These are phyloP conservation scores for Triticum urartu DNA, from an alignment of 176 grass and related monocot genomes.

Conservation along the genomic window DNA sequence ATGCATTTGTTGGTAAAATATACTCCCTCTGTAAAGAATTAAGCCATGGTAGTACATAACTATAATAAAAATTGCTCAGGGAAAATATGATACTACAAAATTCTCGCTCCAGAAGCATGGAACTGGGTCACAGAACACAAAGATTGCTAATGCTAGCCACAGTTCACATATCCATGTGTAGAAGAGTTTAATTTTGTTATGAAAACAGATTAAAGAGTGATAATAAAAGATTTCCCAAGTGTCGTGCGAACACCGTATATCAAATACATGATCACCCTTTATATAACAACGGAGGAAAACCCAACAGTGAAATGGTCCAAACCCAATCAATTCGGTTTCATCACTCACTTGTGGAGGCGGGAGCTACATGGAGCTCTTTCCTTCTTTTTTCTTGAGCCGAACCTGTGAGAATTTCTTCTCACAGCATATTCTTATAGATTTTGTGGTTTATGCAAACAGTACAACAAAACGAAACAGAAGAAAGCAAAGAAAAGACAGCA, in stretches of 20 bases:
- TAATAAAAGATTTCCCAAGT: neutral
- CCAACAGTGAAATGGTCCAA: neutral
- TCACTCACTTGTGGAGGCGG: neutral
- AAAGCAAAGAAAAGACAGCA: too few relatives aligned
- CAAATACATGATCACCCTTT: neutral
- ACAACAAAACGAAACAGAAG: too few relatives aligned
- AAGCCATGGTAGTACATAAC: neutral
- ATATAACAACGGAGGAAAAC: neutral
- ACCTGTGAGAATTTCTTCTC: too few relatives aligned
- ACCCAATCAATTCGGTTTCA: neutral
- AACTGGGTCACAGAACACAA: neutral
- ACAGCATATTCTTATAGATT: too few relatives aligned
- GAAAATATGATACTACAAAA: neutral
- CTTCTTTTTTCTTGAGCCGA: too few relatives aligned
- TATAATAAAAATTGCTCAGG: neutral
- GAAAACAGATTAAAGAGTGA: neutral
- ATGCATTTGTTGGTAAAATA: neutral
- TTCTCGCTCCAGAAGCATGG: neutral
- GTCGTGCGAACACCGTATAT: constrained; percentile 8
- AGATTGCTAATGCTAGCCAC: neutral
- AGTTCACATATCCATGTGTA: neutral
- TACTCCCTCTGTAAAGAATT: neutral
- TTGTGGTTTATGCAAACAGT: too few relatives aligned
- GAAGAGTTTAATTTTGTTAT: neutral
- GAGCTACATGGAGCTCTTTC: neutral